Evolutionary conservation across 257 asterid species (phyloP), one percentile per base, ranked within the genome.

Genomic region (Primulina tabacum): DNA sequence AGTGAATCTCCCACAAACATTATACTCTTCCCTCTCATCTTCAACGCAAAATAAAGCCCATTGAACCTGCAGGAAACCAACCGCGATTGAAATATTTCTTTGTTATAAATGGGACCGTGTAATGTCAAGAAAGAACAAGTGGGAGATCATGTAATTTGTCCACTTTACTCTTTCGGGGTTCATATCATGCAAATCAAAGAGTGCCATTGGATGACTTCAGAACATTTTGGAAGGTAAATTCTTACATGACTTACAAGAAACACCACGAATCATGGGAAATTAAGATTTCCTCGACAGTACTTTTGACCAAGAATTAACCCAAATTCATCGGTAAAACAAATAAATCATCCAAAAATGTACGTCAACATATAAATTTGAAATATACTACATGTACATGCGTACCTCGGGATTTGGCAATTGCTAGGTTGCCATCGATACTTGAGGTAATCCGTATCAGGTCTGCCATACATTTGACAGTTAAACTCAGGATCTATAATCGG

Each of bases 1-100:
- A 94, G 60, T 11, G 99, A 94, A 62, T 94, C 99, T 2, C 99
- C 99, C 30, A 94, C 98, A 72, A 91, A 94, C 98, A 94, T 91
- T 76, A 94, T 83, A 16, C 77, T 89, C 75, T 80, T 86, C 5
- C 92, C 89, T 64, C 84, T 76, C 92, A 86, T 78, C 71, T 84
- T 84, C 85, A 17, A 71, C 82, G 69, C 12, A 62, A 85, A 83
- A 7, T 85, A 76, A 7, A n/a, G 72, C 21, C 85, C 86, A 26
- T 80, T 75, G 34, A 86, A 84, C 82, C 89, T 84, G 71, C 65
- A 68, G 50, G 7, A 47, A 47, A 40, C 52, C 52, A n/a, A n/a
- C n/a, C n/a, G 1, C 4, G n/a, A 47, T 47, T 14, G 55, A 47
- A 47, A 47, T 4, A 14, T 38, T 38, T 35, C 43, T 35, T 35